Percentiles rank a stretch among this genome's conserved stretches.
These are phyloP conservation scores for Lipomyces yarrowii DNA, from an alignment of 1,139 yeast genomes.

Conservation along the genomic window DNA sequence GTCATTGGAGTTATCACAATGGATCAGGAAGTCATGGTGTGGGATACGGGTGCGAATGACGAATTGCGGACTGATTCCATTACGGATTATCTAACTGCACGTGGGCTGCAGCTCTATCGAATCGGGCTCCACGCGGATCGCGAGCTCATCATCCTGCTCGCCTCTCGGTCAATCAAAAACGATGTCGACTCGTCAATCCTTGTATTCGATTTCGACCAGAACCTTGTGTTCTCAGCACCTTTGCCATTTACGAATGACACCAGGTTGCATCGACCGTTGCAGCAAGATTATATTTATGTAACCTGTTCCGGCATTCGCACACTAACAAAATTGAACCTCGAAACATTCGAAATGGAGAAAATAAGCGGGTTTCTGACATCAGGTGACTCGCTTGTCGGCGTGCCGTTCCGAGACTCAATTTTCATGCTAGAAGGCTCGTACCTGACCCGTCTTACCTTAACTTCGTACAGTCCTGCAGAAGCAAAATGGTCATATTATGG, in stretches of 20 bases:
- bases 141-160: conserved; percentile 20
- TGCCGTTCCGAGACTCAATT: conserved; percentile 30
- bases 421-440: conserved; percentile 31
- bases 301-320: conserved; percentile 31
- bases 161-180: conserved; percentile 13
- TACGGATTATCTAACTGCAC: background rate
- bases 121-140: conserved; percentile 22
- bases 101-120: conserved; percentile 11
- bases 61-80: conserved; percentile 23
- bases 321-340: conserved; percentile 19
- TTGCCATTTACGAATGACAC: conserved; percentile 23
- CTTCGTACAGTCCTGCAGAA: conserved; percentile 19
- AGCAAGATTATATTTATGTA: conserved; percentile 22
- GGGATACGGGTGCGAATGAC: conserved; percentile 27
- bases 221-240: conserved; percentile 16
- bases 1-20: conserved; percentile 24
- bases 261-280: conserved; percentile 21
- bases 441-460: conserved; percentile 27
- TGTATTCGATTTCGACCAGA: conserved; percentile 27
- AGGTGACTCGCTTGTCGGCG: conserved; percentile 30
- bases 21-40: conserved; percentile 27
- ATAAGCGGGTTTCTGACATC: conserved; percentile 28
- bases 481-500: conserved; percentile 30
- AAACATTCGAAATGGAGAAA: conserved; percentile 5
- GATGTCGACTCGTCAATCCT: conserved; percentile 20